A percentile compares a stretch with the other conserved stretches of the same genome.
These are phyloP conservation scores for Monosporozyma yasuniensis DNA, from an alignment of 805 yeast species.

Conservation along the genomic window DNA sequence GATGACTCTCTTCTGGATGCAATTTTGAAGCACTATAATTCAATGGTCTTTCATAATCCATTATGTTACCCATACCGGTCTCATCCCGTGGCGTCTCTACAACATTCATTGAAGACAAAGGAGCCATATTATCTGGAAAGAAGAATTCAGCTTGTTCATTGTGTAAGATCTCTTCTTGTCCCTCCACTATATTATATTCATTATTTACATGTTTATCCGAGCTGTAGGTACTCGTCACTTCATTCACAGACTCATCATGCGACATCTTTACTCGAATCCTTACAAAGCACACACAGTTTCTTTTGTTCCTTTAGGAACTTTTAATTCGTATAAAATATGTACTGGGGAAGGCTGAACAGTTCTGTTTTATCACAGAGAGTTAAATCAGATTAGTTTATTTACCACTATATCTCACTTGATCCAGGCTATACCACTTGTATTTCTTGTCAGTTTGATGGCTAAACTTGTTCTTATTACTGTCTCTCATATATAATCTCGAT, in stretches of 20 bases:
- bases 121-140: constrained; percentile 1
- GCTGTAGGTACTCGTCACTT: background rate
- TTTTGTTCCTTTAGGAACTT: background rate
- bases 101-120: background rate
- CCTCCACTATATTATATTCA: background rate
- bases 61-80: background rate
- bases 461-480: background rate
- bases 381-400: background rate
- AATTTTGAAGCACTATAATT: background rate
- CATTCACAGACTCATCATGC: background rate
- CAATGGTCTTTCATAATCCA: background rate
- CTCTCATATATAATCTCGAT: background rate
- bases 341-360: background rate
- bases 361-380: background rate
- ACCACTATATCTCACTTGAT: background rate
- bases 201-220: background rate
- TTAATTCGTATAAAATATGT: background rate
- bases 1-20: background rate
- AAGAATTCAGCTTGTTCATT: background rate
- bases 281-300: background rate
- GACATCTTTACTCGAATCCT: background rate
- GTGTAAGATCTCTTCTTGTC: background rate
- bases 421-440: background rate
- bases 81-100: background rate
- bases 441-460: background rate